Conservation (phyloP, 495 filamentous ascomycete species). For the Copromyces sp. region DNA sequence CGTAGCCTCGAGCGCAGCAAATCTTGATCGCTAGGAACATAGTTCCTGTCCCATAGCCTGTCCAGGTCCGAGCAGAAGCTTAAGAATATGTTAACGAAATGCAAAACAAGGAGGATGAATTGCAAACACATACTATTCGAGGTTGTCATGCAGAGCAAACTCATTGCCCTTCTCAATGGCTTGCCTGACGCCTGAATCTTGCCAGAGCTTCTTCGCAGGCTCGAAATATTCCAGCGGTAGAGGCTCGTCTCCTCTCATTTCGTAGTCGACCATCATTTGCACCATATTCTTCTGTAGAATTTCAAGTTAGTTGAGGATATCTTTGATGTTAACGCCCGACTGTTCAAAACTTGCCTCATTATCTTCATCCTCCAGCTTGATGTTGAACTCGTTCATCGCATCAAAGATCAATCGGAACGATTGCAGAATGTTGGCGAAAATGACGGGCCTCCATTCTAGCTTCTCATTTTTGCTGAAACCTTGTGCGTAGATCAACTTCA, state of each 20-base stretch:
- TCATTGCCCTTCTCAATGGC: slow-evolving; percentile 87
- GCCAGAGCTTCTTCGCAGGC: slow-evolving; percentile 80
- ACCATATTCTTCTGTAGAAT: slow-evolving; percentile 39
- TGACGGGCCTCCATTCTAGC: slow-evolving; percentile 85
- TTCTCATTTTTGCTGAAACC: slow-evolving; percentile 88
- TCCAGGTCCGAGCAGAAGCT: slow-evolving; percentile 92
- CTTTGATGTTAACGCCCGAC: not conserved
- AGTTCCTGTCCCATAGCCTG: slow-evolving; percentile 75
- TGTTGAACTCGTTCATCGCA: slow-evolving; percentile 79
- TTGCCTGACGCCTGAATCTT: slow-evolving; percentile 70
- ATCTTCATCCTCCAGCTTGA: slow-evolving; percentile 63
- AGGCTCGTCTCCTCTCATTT: slow-evolving; percentile 66
- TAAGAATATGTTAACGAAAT: not conserved
- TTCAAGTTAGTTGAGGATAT: not conserved
- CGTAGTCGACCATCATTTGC: slow-evolving; percentile 50
- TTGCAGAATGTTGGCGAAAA: slow-evolving; percentile 85
- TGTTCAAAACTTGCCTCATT: slow-evolving; percentile 54
- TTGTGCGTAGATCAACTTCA: slow-evolving; percentile 93
- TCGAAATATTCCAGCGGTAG: slow-evolving; percentile 59
- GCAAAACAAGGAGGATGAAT: not conserved
- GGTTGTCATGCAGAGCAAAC: slow-evolving; percentile 90
- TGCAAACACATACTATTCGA: slow-evolving; percentile 66
- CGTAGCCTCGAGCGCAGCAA: slow-evolving; percentile 84
- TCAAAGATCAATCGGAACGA: slow-evolving; percentile 85
- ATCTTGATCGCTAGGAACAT: slow-evolving; percentile 94